Evolutionary conservation across 306 rosid genomes (phyloP), one percentile per base, ranked within the genome.

Genomic region (Glycine latifolia): DNA sequence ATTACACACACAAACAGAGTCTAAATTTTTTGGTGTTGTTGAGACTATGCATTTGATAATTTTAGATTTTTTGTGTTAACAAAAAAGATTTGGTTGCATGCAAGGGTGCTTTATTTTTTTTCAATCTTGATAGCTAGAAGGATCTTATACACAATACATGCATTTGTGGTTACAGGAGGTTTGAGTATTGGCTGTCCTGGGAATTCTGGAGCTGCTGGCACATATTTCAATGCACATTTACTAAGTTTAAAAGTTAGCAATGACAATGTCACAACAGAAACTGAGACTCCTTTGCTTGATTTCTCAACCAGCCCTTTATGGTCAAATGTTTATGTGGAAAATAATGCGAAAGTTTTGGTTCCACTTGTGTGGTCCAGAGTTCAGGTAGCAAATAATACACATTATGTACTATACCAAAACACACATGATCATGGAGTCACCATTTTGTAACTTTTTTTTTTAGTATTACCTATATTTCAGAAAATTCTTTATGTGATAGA

Each of bases 241-340:
- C 90, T 84, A 52, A 93, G 99, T 87, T 90, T 95, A 80, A 90
- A 83, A 86, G 98, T 95, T 71, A 88, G 99, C 83, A 95, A 95
- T 87, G 99, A 90, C 87, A 93, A 95, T 86, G 85, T 93, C 83
- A 88, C 99, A 71, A 95, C 98, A 50, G 99, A 91, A 88, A 95
- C 98, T 73, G 98, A 95, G 83, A 95, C 99, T 80, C 98, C 99
- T 65, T 87, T 95, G 92, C 99, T 95, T 49, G 99, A 93, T 85
- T 95, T 95, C 89, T 90, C 99, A 69, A 95, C 94, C 71, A 84
- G 86, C 75, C 95, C 94, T 4, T 81, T 95, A 47, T 93, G 99
- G 99, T 93, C 99, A 67, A 91, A 95, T 91, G 99, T 95, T 84
- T 91, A 90, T 83, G 98, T 95, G 89, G 99, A 95, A 90, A 95